Conservation (phyloP, 345 rosid species). For the Eucalyptus lansdowneana region DNA sequence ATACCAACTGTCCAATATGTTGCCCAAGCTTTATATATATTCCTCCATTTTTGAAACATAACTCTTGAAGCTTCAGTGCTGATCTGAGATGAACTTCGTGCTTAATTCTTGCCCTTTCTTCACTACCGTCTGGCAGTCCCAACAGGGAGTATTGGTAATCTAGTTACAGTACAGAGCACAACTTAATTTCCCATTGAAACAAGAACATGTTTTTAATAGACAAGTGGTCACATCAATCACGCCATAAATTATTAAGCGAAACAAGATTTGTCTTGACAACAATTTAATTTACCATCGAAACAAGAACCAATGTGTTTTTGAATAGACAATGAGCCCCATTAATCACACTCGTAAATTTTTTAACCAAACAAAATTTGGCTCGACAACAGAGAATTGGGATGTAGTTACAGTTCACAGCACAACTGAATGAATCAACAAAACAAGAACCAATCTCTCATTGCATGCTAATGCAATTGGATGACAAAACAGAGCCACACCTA, state of each 20-base stretch:
- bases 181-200: background rate
- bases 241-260: background rate
- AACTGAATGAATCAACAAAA: background rate
- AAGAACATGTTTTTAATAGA: background rate
- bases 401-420: background rate
- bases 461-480: background rate
- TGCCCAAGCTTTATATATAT: constrained; percentile 95
- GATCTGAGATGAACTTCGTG: constrained; percentile 95
- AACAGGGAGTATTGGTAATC: constrained; percentile 77
- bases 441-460: background rate
- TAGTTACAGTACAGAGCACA: background rate
- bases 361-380: background rate
- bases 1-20: constrained; percentile 84
- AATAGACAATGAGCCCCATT: background rate
- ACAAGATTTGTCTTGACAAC: background rate
- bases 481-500: background rate
- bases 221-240: background rate
- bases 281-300: background rate
- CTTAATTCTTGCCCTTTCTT: constrained; percentile 47
- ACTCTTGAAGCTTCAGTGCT: constrained; percentile 79
- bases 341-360: background rate
- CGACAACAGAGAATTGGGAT: background rate
- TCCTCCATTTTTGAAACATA: constrained; percentile 90
- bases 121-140: constrained; percentile 83
- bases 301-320: background rate